Evolutionary conservation across 305 asterid genomes (phyloP).

Genomic region (Solanum hybrid): DNA sequence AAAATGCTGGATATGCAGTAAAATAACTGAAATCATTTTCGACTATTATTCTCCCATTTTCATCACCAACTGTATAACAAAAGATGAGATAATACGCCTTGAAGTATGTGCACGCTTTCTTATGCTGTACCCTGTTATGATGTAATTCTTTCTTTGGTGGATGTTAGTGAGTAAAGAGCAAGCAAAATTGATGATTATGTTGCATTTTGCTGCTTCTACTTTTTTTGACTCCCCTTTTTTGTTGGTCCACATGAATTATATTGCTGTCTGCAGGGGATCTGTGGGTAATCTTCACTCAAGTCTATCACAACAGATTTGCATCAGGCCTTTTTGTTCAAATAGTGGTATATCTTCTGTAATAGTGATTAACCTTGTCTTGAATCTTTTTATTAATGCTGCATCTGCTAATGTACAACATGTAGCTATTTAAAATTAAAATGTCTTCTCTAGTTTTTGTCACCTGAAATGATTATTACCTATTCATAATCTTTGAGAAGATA

Average conservation of each 20-base stretch:
- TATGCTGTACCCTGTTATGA: background rate
- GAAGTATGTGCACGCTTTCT: background rate
- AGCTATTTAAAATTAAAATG: background rate
- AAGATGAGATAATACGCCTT: background rate
- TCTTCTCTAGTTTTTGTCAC: background rate
- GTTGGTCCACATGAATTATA: slow-evolving; percentile 6
- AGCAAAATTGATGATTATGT: background rate
- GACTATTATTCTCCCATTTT: background rate
- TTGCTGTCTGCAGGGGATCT: slow-evolving; percentile 34
- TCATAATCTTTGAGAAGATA: background rate
- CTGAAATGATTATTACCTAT: background rate
- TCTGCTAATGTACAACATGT: background rate
- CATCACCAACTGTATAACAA: background rate
- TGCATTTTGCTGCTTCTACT: background rate
- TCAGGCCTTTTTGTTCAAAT: slow-evolving; percentile 47
- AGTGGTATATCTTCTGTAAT: slow-evolving; percentile 38
- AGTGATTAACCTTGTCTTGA: background rate
- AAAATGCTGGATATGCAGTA: background rate
- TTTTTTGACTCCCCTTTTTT: background rate
- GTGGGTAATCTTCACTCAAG: slow-evolving; percentile 24
- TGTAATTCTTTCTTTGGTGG: background rate
- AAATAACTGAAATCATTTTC: background rate
- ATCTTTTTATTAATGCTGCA: background rate
- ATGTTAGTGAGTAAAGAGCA: background rate
- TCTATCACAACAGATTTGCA: slow-evolving; percentile 30